Evolutionary conservation across 106 monocot species (phyloP).

Genomic region (Dendrobium catenatum): DNA sequence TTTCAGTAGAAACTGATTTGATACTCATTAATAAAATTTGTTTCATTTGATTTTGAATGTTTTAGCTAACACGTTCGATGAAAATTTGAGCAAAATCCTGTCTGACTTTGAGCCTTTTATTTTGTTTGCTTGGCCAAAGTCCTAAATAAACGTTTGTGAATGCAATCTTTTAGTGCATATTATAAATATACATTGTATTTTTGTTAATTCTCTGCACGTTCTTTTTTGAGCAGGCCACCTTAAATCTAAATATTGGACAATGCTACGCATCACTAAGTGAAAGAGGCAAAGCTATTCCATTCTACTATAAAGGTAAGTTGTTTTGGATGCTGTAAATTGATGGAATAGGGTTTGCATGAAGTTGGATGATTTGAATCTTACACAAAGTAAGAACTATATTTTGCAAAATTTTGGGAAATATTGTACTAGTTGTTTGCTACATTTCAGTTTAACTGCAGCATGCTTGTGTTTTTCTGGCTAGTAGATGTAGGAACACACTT

Average conservation of each 20-base stretch:
- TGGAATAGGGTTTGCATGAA: neutral
- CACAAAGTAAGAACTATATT: neutral
- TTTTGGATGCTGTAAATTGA: neutral
- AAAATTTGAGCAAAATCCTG: neutral
- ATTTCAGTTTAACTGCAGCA: neutral
- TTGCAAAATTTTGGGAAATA: neutral
- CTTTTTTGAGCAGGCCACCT: constrained; percentile 37
- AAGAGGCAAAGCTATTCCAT: constrained; percentile 59
- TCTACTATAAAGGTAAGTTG: constrained; percentile 67
- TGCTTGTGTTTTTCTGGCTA: neutral
- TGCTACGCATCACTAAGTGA: constrained; percentile 60
- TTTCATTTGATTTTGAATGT: too few relatives aligned
- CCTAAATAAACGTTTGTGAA: neutral
- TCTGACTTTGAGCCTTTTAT: neutral
- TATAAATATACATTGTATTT: neutral
- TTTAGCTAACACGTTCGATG: too few relatives aligned
- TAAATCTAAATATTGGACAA: constrained; percentile 72
- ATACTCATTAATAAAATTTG: too few relatives aligned
- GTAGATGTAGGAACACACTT: neutral
- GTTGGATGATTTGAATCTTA: neutral
- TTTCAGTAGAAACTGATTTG: too few relatives aligned
- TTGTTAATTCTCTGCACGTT: neutral
- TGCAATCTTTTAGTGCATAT: neutral
- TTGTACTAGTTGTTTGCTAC: neutral
- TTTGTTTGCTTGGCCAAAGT: neutral